Evolutionary conservation across 164 flowering plant species (phyloP).

Genomic region (Warburgia ugandensis): DNA sequence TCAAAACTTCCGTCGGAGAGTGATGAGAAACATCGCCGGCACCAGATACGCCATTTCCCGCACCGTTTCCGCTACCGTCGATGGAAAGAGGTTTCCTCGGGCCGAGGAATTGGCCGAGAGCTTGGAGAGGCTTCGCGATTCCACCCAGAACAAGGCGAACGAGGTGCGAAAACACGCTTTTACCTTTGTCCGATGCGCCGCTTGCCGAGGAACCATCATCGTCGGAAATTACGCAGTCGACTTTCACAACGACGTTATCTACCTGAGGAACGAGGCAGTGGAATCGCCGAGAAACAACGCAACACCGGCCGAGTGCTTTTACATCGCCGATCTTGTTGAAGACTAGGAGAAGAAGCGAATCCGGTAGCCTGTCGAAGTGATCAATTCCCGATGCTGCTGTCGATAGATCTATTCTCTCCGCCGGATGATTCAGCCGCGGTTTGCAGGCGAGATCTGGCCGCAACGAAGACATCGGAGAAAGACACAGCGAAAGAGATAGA

Average conservation of each 20-base stretch:
- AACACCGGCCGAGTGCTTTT: constrained; percentile 79
- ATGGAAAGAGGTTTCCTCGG: constrained; percentile 23
- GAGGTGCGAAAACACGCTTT: constrained; percentile 28
- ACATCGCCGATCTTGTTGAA: constrained; percentile 86
- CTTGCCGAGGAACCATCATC: constrained; percentile 43
- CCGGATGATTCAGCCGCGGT: constrained; percentile 11
- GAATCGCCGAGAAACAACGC: constrained; percentile 68
- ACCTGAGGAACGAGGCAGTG: constrained; percentile 69
- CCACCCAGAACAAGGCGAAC: constrained; percentile 36
- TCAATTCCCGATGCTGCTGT: constrained; percentile 20
- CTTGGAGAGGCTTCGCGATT: constrained; percentile 65
- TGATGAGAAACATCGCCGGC: constrained; percentile 70
- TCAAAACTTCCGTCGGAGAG: constrained; percentile 82
- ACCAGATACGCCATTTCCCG: too few species aligned
- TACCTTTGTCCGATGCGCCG: constrained; percentile 35
- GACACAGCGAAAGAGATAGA: too few species aligned
- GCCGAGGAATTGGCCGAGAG: constrained; percentile 49
- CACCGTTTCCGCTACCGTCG: too few species aligned
- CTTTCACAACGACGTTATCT: constrained; percentile 69
- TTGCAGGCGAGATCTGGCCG: constrained; percentile 34
- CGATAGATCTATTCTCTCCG: constrained; percentile 14
- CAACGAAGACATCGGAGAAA: constrained; percentile 8
- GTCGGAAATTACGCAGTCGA: constrained; percentile 85
- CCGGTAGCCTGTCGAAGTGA: constrained; percentile 67
- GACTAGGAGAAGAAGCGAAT: constrained; percentile 55